A percentile compares a stretch with the other conserved stretches of the same genome.
These are phyloP conservation scores for Claviceps fusiformis DNA, from an alignment of 2,329 filamentous ascomycete species.

Conservation along the genomic window DNA sequence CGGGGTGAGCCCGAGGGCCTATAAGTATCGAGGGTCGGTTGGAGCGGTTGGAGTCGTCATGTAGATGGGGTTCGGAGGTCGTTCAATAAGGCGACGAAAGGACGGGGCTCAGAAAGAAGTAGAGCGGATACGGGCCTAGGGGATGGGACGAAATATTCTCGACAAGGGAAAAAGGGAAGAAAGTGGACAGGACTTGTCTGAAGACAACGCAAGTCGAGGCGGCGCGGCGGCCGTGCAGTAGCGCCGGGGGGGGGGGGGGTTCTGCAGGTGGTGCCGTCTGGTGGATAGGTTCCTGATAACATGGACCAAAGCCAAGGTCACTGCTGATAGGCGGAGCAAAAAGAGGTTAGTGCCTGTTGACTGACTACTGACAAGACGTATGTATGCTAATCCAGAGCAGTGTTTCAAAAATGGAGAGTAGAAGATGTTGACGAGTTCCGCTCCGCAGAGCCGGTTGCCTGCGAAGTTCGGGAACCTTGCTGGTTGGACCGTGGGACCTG, in stretches of 20 bases:
- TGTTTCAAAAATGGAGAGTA: background rate
- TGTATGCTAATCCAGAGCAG: background rate
- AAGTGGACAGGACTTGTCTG: constrained; percentile 4
- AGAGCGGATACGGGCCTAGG: background rate
- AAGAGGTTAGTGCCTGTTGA: constrained; percentile 6
- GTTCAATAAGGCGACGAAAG: constrained; percentile 6
- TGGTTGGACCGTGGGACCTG: background rate
- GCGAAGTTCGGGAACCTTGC: background rate
- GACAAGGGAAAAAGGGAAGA: constrained; percentile 3
- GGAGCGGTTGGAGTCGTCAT: constrained; percentile 24
- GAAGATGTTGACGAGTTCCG: background rate
- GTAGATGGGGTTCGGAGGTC: constrained; percentile 16
- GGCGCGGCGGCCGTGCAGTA: constrained; percentile 7
- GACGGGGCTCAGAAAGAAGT: constrained; percentile 1
- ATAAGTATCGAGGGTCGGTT: constrained; percentile 22
- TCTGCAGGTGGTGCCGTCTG: constrained; percentile 8
- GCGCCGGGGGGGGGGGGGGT: background rate
- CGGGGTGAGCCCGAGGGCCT: constrained; percentile 22
- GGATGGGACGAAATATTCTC: background rate
- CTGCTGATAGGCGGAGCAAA: constrained; percentile 10
- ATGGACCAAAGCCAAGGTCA: constrained; percentile 13
- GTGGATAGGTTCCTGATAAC: constrained; percentile 15
- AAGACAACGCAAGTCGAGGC: constrained; percentile 9
- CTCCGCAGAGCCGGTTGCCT: background rate
- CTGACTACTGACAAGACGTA: background rate